Base-by-base conservation (phyloP, 2,329 filamentous ascomycete species). In the Ustilaginoidea virens region DNA sequence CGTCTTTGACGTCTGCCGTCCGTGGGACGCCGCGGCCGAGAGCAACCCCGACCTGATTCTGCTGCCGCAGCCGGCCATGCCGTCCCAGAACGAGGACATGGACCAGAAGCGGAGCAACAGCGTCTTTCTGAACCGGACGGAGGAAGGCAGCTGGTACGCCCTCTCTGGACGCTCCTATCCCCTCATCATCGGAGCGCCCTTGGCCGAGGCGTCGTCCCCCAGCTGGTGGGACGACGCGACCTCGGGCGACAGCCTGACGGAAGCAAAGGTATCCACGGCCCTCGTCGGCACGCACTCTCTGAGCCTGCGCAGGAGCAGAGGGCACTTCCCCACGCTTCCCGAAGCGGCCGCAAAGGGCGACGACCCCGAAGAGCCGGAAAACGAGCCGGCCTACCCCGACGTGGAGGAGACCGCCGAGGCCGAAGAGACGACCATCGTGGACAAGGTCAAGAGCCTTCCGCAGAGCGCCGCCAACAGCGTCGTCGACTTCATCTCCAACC, bases 61-160 rank as follows among this genome's bases (percentile, higher is more conserved):
- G 8, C 69, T 98, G 4, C 82, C 87, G 2, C 90, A 96, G 46
- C 90, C 90, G 0, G 60, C 73, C 14, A 73, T 81, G 41, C 75
- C 67, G 2, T 49, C 58, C 4, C 55, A 58, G 12, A 60, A 70
- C 29, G 57, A 63, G n/a, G 51, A 56, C 2, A 54, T 56, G 11
- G 56, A 56, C 16, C 59, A 64, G 20, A 61, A 67, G 26, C 63
- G 74, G 18, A 66, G 63, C 37, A 65, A 68, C 36, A 74, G 70
- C 32, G 74, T 94, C 1, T 92, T 90, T 45, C 66, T 96, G 34
- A 93, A 94, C 48, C 78, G 77, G 40, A 94, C 86, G 2, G 71
- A 80, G 32, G 61, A 64, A n/a, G 87, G 86, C 17, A 80, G 80
- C 35, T 96, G 87, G 85, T 98, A 87, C 51, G 90, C 86, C 18